Conservation (phyloP, 2,329 filamentous ascomycete genomes). For the Aspergillus fumigatus region DNA sequence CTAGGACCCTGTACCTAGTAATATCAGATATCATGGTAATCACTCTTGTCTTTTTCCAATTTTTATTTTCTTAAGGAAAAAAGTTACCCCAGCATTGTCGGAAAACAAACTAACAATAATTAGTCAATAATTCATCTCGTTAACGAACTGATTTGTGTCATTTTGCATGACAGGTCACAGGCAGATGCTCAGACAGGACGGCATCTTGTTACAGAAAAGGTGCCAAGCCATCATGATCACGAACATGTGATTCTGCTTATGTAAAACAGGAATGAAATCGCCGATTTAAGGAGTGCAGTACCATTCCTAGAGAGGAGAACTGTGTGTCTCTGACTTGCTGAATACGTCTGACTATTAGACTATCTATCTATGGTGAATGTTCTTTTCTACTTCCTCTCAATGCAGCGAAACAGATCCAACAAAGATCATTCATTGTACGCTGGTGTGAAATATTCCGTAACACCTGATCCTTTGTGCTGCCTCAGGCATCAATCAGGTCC, state of each 20-base stretch:
- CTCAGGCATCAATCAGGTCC: not conserved
- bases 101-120: not conserved
- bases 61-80: too few species aligned
- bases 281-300: not conserved
- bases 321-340: not conserved
- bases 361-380: not conserved
- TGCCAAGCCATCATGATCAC: too few species aligned
- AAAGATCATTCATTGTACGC: not conserved
- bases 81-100: not conserved
- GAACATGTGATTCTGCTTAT: constrained; percentile 1
- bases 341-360: not conserved
- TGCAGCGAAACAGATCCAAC: not conserved
- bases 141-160: too few species aligned
- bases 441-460: too few species aligned
- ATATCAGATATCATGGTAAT: not conserved
- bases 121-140: not conserved
- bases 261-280: not conserved
- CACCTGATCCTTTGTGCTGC: not conserved
- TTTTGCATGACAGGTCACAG: too few species aligned
- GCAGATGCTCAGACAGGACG: too few species aligned
- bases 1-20: not conserved
- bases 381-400: not conserved
- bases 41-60: not conserved
- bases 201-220: too few species aligned
- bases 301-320: not conserved